Conservation (phyloP, 495 filamentous ascomycete genomes). For the Lentithecium fluviatile region DNA sequence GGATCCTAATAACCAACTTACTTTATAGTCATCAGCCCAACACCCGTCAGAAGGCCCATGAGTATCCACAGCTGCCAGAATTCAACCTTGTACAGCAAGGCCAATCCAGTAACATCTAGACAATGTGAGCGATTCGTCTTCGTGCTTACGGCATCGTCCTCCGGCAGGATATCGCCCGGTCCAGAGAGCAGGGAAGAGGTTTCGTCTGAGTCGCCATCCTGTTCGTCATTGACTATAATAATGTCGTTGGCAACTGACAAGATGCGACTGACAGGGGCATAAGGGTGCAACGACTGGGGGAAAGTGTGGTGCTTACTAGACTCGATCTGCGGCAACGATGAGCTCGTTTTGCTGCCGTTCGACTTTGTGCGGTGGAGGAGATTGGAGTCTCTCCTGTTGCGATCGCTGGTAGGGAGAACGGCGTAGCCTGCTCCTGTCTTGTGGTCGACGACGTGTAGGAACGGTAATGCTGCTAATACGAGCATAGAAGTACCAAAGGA, state of each 20-base stretch:
- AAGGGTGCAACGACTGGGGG: not conserved
- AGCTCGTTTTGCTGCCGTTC: constrained; percentile 40
- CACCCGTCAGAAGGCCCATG: constrained; percentile 84
- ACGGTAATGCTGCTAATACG: constrained; percentile 71
- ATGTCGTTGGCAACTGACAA: constrained; percentile 32
- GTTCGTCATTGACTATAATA: constrained; percentile 28
- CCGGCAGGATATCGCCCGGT: constrained; percentile 45
- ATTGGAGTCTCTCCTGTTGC: constrained; percentile 53
- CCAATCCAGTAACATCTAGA: constrained; percentile 85
- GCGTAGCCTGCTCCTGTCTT: constrained; percentile 54
- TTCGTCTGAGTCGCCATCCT: constrained; percentile 59
- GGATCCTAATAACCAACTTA: constrained; percentile 49
- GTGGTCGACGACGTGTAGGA: constrained; percentile 73
- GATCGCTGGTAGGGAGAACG: constrained; percentile 56
- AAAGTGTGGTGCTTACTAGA: constrained; percentile 31
- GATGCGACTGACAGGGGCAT: constrained; percentile 3
- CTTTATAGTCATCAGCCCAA: constrained; percentile 99
- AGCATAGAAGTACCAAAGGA: constrained; percentile 75
- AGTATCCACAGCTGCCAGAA: constrained; percentile 89
- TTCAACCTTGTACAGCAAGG: constrained; percentile 69
- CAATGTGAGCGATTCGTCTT: constrained; percentile 63
- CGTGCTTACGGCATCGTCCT: constrained; percentile 48
- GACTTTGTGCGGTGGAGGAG: constrained; percentile 63
- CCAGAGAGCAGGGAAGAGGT: constrained; percentile 77
- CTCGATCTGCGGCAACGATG: constrained; percentile 16